Conservation (phyloP, 768 basidiomycete species). For the Lactifluus pinguis region DNA sequence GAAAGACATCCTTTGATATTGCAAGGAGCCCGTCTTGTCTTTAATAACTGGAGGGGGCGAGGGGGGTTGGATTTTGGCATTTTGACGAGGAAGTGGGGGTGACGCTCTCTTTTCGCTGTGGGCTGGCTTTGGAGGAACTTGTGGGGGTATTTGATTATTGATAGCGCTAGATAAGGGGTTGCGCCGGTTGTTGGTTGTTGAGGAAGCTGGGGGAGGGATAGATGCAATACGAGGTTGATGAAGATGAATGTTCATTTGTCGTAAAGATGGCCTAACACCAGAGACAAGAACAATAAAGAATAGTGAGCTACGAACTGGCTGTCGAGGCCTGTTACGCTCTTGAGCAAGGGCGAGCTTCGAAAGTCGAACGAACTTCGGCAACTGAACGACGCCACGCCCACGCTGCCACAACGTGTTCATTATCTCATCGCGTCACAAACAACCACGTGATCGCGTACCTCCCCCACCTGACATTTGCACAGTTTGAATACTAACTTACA, state of each 20-base stretch:
- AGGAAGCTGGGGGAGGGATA: conserved; percentile 17
- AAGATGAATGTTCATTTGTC: conserved; percentile 12
- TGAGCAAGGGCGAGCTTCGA: background rate
- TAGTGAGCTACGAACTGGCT: background rate
- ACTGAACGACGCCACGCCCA: background rate
- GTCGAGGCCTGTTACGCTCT: background rate
- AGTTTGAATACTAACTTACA: no score
- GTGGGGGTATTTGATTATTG: conserved; percentile 12
- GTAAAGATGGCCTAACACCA: conserved; percentile 20
- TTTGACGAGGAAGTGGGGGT: conserved; percentile 73
- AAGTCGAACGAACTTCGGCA: background rate
- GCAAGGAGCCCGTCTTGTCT: conserved; percentile 47
- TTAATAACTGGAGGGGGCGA: conserved; percentile 71
- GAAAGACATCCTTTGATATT: conserved; percentile 69
- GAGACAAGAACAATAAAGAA: conserved; percentile 6
- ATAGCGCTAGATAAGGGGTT: conserved; percentile 18
- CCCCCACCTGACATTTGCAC: background rate
- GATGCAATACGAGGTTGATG: conserved; percentile 9
- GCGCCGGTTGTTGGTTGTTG: conserved; percentile 11
- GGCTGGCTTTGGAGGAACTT: conserved; percentile 7
- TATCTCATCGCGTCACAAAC: conserved; percentile 1
- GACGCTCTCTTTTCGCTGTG: conserved; percentile 26
- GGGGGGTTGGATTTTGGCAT: conserved; percentile 71
- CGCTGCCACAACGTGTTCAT: conserved; percentile 9
- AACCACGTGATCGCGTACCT: conserved; percentile 7